Base-by-base conservation (phyloP, 148 eudicot genomes). In the Pouteria glomerata region DNA sequence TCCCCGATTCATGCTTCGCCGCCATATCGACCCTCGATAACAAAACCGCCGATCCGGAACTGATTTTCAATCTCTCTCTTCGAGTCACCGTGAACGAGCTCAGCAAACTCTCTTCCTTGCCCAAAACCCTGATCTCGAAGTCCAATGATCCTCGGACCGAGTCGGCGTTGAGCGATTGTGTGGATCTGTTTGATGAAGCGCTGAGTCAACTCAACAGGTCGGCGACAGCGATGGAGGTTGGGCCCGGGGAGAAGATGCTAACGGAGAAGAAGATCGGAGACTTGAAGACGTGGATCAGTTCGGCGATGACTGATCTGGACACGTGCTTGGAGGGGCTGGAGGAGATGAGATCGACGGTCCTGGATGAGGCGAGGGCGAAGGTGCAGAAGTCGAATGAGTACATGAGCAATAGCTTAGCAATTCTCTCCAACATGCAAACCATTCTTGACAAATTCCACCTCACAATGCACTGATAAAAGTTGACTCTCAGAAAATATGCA, bases 281-380 rank as follows among this genome's bases (percentile, higher is more conserved):
- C 52, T 8, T 87, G 81, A 77, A 72, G 70, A 73, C 89, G 73
- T 87, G 89, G 91, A 81, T 87, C 12, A 85, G 87, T 37, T 84
- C 79, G 8, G 87, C 91, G 63, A 79, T 87, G 91, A 87, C 74
- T 0, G 82, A 76, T 76, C 74, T 57, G 79, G 87, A 85, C 27
- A 87, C 89, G 58, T 87, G 91, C 44, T 52, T 87, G 57, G 89
- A 87, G 63, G 88, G 87, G 41, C 59, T 87, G 73, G 84, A 71
- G 66, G 89, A 87, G 87, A 76, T 69, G 81, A 84, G 80, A 77
- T 79, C 87, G 62, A 56, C 81, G 76, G 74, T 39, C 39, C 63
- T 76, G 27, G 78, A 53, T 51, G 82, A 85, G 67, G 78, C 81
- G 47, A 80, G 73, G 74, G 53, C 12, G 69, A 78, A 47, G 82